phyloP scores from a whole-genome alignment of 108 stramenopile genomes.

The Cylindrotheca fusiformis region DNA sequence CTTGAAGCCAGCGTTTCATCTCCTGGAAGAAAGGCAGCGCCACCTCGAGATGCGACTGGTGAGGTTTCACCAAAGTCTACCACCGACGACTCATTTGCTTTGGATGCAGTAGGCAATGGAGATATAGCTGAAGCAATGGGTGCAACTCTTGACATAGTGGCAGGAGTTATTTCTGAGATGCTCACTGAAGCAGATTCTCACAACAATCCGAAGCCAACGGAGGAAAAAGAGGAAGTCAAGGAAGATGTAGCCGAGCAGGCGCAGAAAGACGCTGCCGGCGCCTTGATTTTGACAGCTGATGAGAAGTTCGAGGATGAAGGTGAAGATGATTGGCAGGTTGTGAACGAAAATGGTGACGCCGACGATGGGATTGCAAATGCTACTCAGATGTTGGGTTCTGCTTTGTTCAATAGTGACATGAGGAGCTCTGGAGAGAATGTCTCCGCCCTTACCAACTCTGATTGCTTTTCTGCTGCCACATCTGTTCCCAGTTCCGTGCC shows the following conservation, averaged over 20 bases:
- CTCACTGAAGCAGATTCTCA: slow-evolving; percentile 21
- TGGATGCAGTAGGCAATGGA: slow-evolving; percentile 71
- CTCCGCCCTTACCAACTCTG: slow-evolving; percentile 11
- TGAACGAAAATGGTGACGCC: slow-evolving; percentile 25
- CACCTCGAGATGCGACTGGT: neutral
- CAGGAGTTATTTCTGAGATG: slow-evolving; percentile 43
- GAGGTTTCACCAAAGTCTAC: neutral
- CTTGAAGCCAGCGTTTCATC: neutral
- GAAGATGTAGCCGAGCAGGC: slow-evolving; percentile 4
- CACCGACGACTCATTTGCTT: slow-evolving; percentile 52
- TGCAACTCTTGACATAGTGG: slow-evolving; percentile 46
- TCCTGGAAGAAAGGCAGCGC: neutral
- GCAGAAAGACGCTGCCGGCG: neutral
- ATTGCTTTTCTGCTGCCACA: slow-evolving; percentile 1
- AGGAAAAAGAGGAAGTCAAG: slow-evolving; percentile 3
- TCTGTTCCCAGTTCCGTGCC: slow-evolving; percentile 42
- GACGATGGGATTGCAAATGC: slow-evolving; percentile 48
- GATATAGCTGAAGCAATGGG: slow-evolving; percentile 73
- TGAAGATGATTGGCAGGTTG: slow-evolving; percentile 32
- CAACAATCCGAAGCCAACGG: slow-evolving; percentile 4
- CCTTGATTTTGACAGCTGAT: slow-evolving; percentile 29
- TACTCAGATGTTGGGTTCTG: slow-evolving; percentile 60
- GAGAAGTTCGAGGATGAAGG: slow-evolving; percentile 17
- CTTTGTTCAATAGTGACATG: slow-evolving; percentile 64
- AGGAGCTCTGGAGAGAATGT: slow-evolving; percentile 20